phyloP scores from a whole-genome alignment of 1,139 yeast species.

The Candida albicans region DNA sequence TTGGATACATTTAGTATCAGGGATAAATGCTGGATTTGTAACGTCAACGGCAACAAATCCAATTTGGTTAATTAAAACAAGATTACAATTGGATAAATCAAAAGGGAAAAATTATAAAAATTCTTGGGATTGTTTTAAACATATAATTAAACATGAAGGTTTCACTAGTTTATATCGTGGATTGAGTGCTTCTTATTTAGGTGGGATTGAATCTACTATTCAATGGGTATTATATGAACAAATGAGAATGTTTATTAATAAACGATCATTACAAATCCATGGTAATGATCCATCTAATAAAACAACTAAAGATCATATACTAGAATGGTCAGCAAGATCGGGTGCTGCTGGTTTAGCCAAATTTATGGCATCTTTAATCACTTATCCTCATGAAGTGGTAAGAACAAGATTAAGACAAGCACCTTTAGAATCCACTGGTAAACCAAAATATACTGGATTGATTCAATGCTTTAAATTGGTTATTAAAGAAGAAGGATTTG shows the following conservation, averaged over 20 bases:
- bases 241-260: conserved; percentile 72
- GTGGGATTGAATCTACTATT: conserved; percentile 88
- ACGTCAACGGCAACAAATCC: conserved; percentile 99
- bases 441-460: conserved; percentile 85
- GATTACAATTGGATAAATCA: conserved; percentile 84
- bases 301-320: conserved; percentile 62
- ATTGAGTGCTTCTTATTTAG: conserved; percentile 88
- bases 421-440: conserved; percentile 71
- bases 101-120: conserved; percentile 68
- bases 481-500: conserved; percentile 86
- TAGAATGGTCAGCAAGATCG: conserved; percentile 94
- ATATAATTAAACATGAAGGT: conserved; percentile 77
- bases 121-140: conserved; percentile 79
- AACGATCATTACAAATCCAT: conserved; percentile 52
- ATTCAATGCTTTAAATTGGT: conserved; percentile 82
- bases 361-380: conserved; percentile 84
- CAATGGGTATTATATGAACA: conserved; percentile 98
- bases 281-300: conserved; percentile 40
- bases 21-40: conserved; percentile 91
- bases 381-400: conserved; percentile 97
- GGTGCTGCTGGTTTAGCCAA: conserved; percentile 99
- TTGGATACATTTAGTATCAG: conserved; percentile 83
- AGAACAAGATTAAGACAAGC: conserved; percentile 96
- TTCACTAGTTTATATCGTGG: conserved; percentile 80
- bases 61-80: conserved; percentile 95